Evolutionary conservation across 2,329 filamentous ascomycete species (phyloP).

Genomic region (Sphaerulina vaccinii): DNA sequence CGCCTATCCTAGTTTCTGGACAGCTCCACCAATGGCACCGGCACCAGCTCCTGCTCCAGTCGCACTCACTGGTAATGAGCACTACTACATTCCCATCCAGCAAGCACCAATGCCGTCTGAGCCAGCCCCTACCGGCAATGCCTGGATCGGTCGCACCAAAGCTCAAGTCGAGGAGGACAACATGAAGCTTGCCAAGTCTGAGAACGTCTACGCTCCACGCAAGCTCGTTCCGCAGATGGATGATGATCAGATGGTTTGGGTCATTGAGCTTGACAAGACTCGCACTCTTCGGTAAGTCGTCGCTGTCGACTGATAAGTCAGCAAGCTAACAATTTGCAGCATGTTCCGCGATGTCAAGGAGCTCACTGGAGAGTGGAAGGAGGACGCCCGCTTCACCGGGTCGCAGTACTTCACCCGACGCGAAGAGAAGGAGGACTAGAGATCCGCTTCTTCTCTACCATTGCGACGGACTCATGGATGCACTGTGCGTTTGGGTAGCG

Average conservation of each 20-base stretch:
- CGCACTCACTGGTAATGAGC: slow-evolving; percentile 13
- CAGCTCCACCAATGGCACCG: slow-evolving; percentile 10
- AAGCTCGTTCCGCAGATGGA: slow-evolving; percentile 37
- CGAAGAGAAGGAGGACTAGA: slow-evolving; percentile 28
- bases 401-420: slow-evolving; percentile 38
- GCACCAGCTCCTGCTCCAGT: slow-evolving; percentile 14
- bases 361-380: slow-evolving; percentile 38
- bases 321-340: slow-evolving; percentile 19
- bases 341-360: slow-evolving; percentile 37
- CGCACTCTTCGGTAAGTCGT: slow-evolving; percentile 34
- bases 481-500: slow-evolving; percentile 8
- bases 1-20: too few species aligned
- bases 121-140: slow-evolving; percentile 18
- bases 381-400: slow-evolving; percentile 36
- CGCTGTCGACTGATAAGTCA: neutral
- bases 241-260: slow-evolving; percentile 40
- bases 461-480: slow-evolving; percentile 8
- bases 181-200: slow-evolving; percentile 37
- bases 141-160: slow-evolving; percentile 40
- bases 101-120: slow-evolving; percentile 8
- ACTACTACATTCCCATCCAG: slow-evolving; percentile 23
- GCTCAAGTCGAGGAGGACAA: slow-evolving; percentile 42
- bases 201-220: slow-evolving; percentile 37
- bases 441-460: neutral
- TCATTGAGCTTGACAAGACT: slow-evolving; percentile 35